Percentiles rank a stretch among this genome's conserved stretches.
Conservation (phyloP, 176 grass and related monocot species). For the Dactylis glomerata region DNA sequence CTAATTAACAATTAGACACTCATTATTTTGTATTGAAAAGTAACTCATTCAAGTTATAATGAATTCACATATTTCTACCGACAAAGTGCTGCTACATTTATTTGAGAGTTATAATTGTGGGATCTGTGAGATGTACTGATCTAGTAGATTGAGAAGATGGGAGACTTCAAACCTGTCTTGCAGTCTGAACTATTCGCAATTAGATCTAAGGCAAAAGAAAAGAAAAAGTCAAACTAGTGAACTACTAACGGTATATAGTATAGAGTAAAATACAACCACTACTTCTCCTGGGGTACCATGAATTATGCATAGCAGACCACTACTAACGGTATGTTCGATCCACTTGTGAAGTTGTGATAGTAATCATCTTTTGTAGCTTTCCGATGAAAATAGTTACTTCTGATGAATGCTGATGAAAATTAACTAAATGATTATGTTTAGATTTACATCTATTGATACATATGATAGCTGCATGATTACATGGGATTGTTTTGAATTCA, state of each 20-base stretch:
- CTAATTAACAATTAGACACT: neutral
- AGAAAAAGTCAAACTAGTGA: neutral
- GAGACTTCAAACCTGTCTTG: neutral
- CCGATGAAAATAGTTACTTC: neutral
- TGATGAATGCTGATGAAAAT: neutral
- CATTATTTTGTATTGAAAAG: neutral
- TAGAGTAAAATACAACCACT: neutral
- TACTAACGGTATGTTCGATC: too few relatives aligned
- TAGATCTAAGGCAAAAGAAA: neutral
- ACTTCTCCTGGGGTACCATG: neutral
- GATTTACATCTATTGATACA: conserved; percentile 19
- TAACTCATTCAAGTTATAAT: neutral
- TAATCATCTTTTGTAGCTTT: neutral
- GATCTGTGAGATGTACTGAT: neutral
- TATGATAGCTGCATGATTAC: neutral
- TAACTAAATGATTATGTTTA: neutral
- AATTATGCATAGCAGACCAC: neutral
- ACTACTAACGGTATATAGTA: neutral
- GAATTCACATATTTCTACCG: neutral
- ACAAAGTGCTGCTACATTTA: neutral
- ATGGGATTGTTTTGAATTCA: neutral
- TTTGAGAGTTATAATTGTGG: neutral
- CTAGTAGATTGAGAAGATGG: neutral
- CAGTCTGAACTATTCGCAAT: neutral
- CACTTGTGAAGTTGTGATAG: neutral